Base-by-base conservation (phyloP, 768 basidiomycete species). In the Amanita exitialis region DNA sequence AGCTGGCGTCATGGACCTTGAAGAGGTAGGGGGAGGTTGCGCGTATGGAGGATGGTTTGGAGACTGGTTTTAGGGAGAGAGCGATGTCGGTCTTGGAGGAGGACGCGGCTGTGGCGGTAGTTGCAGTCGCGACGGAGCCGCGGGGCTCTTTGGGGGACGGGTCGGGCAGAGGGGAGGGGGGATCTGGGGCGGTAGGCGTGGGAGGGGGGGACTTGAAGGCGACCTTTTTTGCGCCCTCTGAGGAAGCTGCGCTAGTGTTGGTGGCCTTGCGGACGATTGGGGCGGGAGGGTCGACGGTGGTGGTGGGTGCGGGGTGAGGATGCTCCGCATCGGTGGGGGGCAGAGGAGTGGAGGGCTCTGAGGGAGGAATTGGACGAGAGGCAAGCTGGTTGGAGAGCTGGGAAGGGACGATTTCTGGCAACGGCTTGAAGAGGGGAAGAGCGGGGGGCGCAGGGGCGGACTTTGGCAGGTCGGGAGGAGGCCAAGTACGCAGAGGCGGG, bases 181-280 rank as follows among this genome's bases (percentile, higher is more conserved):
- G 27, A 61, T 60, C 48, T 73, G 85, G 12, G n/a, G n/a, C n/a
- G n/a, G n/a, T n/a, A n/a, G n/a, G n/a, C n/a, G n/a, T n/a, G n/a
- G n/a, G n/a, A n/a, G n/a, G n/a, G 85, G 88, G 87, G 25, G 87
- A 88, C 59, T 86, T 75, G 68, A 92, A 92, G 23, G 88, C 90
- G 41, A 92, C 90, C 69, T 90, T 90, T 74, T 92, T 92, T 61
- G 78, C 79, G 28, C 78, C 71, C 56, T 85, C 83, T 7, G 37
- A 27, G 59, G 23, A 61, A 51, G 30, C 57, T 53, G 49, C 50
- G 34, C 53, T 59, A 3, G 57, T 59, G 57, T 68, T 69, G 27
- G 65, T 52, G 21, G 58, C 59, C 56, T 74, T 74, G 49, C 69
- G 66, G n/a, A 67, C 63, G 48, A 61, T 66, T 30, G 64, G 63